A percentile compares a stretch with the other conserved stretches of the same genome.
These are phyloP conservation scores for Malus hybrid DNA, from an alignment of 331 rosid species.

Conservation along the genomic window DNA sequence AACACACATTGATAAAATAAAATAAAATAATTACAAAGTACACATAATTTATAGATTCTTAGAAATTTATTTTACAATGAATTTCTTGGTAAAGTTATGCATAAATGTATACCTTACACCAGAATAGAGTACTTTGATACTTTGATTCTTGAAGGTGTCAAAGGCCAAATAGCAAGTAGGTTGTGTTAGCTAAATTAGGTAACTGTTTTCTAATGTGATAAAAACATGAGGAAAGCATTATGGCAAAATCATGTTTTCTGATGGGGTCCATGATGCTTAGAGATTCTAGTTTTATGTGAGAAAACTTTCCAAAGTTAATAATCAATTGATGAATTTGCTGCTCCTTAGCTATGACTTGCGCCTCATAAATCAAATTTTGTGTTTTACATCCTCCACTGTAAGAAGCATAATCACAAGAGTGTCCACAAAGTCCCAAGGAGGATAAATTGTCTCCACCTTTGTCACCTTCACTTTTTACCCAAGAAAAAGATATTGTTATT, in stretches of 20 bases:
- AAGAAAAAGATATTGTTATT: background rate
- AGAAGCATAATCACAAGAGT: constrained; percentile 91
- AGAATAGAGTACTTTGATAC: background rate
- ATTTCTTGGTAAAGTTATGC: background rate
- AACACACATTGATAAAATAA: background rate
- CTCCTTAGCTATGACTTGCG: constrained; percentile 79
- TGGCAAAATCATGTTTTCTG: background rate
- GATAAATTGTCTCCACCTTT: constrained; percentile 66
- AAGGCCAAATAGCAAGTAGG: background rate
- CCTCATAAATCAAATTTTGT: constrained; percentile 68
- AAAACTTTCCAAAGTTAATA: constrained; percentile 62
- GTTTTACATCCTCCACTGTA: constrained; percentile 93
- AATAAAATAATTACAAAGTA: background rate
- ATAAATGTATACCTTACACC: background rate
- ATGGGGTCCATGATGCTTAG: constrained; percentile 49
- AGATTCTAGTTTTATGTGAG: constrained; percentile 40
- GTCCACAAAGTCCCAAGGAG: constrained; percentile 65
- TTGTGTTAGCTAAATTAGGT: background rate
- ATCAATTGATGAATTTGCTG: constrained; percentile 73
- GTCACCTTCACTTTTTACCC: constrained; percentile 45
- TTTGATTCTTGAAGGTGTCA: background rate
- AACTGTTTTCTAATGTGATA: background rate
- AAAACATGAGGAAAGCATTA: background rate
- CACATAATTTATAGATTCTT: background rate
- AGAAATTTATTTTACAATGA: background rate